These are phyloP conservation scores for Kazachstania martiniae DNA, from an alignment of 805 yeast genomes.

Conservation along the genomic window DNA sequence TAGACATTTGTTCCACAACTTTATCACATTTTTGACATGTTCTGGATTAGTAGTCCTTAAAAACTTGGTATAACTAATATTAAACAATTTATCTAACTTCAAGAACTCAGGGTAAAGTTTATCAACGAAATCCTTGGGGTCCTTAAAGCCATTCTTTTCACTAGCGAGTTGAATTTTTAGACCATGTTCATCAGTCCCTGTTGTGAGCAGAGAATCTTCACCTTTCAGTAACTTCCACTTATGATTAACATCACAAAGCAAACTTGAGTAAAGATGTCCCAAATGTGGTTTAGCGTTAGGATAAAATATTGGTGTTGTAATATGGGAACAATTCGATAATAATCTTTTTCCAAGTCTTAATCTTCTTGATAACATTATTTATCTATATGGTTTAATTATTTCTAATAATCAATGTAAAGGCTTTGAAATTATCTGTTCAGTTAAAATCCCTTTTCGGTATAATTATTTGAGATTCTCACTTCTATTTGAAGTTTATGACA, in stretches of 20 bases:
- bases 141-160: slow-evolving; percentile 32
- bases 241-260: slow-evolving; percentile 65
- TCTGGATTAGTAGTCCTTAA: slow-evolving; percentile 85
- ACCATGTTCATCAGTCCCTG: slow-evolving; percentile 98
- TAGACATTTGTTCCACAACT: slow-evolving; percentile 57
- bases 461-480: too few species aligned
- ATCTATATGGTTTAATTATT: not conserved
- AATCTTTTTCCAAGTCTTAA: too few species aligned
- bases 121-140: slow-evolving; percentile 66
- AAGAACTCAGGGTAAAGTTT: slow-evolving; percentile 53
- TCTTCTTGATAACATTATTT: too few species aligned
- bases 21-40: slow-evolving; percentile 53
- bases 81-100: slow-evolving; percentile 44
- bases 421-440: too few species aligned
- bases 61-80: slow-evolving; percentile 60
- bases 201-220: slow-evolving; percentile 47
- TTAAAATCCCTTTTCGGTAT: too few species aligned
- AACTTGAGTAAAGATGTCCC: slow-evolving; percentile 86
- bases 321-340: slow-evolving; percentile 26
- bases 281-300: slow-evolving; percentile 92
- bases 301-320: slow-evolving; percentile 90
- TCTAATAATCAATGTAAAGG: not conserved
- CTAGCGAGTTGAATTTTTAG: slow-evolving; percentile 88
- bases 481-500: too few species aligned
- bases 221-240: slow-evolving; percentile 54